These are phyloP conservation scores for Phytophthora niederhauseri DNA, from an alignment of 352 stramenopile genomes.

Conservation along the genomic window DNA sequence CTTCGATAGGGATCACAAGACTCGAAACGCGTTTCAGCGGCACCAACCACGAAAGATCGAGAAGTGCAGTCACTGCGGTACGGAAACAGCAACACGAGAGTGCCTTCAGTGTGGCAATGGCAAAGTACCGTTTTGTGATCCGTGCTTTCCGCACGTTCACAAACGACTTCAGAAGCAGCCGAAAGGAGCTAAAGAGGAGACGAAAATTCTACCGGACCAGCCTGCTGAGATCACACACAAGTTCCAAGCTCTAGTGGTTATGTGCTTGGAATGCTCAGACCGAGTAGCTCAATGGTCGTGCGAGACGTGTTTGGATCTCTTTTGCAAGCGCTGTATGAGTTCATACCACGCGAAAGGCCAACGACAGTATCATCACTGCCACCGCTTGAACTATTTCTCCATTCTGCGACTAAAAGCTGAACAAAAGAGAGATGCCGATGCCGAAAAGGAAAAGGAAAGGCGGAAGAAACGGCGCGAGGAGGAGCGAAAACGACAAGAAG, in stretches of 20 bases:
- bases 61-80: slow-evolving; percentile 54
- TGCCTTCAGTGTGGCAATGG: slow-evolving; percentile 71
- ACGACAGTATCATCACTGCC: slow-evolving; percentile 56
- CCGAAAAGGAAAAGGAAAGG: slow-evolving; percentile 42
- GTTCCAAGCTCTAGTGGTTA: slow-evolving; percentile 60
- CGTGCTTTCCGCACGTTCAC: slow-evolving; percentile 66
- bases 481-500: slow-evolving; percentile 27
- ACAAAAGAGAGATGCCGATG: slow-evolving; percentile 38
- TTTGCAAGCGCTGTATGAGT: slow-evolving; percentile 74
- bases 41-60: slow-evolving; percentile 47
- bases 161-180: slow-evolving; percentile 8
- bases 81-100: slow-evolving; percentile 67
- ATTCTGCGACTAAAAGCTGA: slow-evolving; percentile 59
- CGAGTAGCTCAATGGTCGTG: slow-evolving; percentile 73
- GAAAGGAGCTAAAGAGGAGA: not conserved
- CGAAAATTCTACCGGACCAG: not conserved
- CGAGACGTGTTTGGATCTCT: slow-evolving; percentile 62
- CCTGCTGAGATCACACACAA: slow-evolving; percentile 31
- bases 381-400: slow-evolving; percentile 73
- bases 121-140: slow-evolving; percentile 69
- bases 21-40: slow-evolving; percentile 48
- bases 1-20: slow-evolving; percentile 67
- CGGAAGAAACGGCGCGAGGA: slow-evolving; percentile 33
- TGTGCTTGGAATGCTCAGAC: slow-evolving; percentile 63
- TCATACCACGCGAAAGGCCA: slow-evolving; percentile 61